These are phyloP conservation scores for Logfia minima DNA, from an alignment of 129 eudicot species.

Conservation along the genomic window DNA sequence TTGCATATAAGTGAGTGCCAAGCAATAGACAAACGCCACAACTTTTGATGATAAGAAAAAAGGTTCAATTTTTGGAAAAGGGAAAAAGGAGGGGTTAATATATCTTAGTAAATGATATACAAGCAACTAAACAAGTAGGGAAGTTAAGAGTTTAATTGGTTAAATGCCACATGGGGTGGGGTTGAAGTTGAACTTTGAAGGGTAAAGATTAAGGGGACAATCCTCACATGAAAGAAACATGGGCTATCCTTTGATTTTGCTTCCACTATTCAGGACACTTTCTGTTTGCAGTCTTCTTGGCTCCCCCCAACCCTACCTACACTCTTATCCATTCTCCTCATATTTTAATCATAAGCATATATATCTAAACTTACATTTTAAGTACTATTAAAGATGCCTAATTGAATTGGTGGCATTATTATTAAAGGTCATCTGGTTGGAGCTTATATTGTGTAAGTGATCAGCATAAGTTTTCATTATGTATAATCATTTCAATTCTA, in stretches of 20 bases:
- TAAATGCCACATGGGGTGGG: slow-evolving; percentile 38
- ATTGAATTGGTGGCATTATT: neutral
- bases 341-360: no score
- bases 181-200: neutral
- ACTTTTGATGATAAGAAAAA: slow-evolving; percentile 36
- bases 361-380: neutral
- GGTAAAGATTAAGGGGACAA: slow-evolving; percentile 25
- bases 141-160: slow-evolving; percentile 29
- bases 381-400: neutral
- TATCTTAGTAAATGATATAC: slow-evolving; percentile 18
- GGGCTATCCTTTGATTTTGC: slow-evolving; percentile 33
- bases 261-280: slow-evolving; percentile 30
- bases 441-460: no score
- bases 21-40: slow-evolving; percentile 28
- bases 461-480: no score
- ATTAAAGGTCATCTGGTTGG: no score
- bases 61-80: slow-evolving; percentile 3
- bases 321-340: slow-evolving; percentile 22
- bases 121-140: slow-evolving; percentile 44
- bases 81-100: slow-evolving; percentile 19
- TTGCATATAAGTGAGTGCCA: slow-evolving; percentile 26
- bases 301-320: slow-evolving; percentile 29
- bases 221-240: slow-evolving; percentile 48
- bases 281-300: slow-evolving; percentile 31
- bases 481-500: no score